A percentile compares a stretch with the other conserved stretches of the same genome.
phyloP scores from a whole-genome alignment of 148 eudicot genomes.

The Amaranthus cruentus region DNA sequence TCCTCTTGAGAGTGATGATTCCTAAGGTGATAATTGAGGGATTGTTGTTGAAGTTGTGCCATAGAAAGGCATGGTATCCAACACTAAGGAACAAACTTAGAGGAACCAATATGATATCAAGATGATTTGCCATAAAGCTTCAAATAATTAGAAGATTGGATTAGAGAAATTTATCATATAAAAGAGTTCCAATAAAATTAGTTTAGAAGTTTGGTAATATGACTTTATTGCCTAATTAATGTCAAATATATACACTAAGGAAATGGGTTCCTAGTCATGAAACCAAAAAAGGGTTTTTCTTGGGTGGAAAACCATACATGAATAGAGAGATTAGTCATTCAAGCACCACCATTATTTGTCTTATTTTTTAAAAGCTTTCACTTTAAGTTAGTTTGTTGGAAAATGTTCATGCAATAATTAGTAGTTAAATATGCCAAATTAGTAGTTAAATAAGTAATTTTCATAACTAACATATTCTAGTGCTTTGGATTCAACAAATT shows the following conservation, averaged over 20 bases:
- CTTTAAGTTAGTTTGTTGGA: background rate
- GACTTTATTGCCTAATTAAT: slow-evolving; percentile 1
- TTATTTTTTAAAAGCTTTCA: background rate
- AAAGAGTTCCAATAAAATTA: background rate
- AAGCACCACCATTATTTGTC: background rate
- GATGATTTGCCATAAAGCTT: slow-evolving; percentile 9
- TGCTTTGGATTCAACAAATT: no score
- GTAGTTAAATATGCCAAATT: background rate
- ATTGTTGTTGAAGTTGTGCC: slow-evolving; percentile 33
- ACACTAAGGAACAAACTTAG: slow-evolving; percentile 25
- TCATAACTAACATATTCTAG: no score
- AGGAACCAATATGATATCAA: slow-evolving; percentile 30
- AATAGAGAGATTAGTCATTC: background rate
- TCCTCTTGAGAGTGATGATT: slow-evolving; percentile 30
- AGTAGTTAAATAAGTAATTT: no score
- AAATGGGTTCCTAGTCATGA: slow-evolving; percentile 26
- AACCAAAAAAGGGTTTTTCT: slow-evolving; percentile 6
- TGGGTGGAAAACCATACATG: slow-evolving; percentile 8
- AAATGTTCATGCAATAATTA: background rate
- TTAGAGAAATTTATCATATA: background rate
- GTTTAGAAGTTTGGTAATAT: slow-evolving; percentile 4
- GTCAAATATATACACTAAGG: background rate
- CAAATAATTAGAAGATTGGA: background rate
- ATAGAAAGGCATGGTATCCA: slow-evolving; percentile 34
- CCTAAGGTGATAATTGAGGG: slow-evolving; percentile 30